Evolutionary conservation across 176 grass and related monocot genomes (phyloP).

Genomic region (Otatea glauca): DNA sequence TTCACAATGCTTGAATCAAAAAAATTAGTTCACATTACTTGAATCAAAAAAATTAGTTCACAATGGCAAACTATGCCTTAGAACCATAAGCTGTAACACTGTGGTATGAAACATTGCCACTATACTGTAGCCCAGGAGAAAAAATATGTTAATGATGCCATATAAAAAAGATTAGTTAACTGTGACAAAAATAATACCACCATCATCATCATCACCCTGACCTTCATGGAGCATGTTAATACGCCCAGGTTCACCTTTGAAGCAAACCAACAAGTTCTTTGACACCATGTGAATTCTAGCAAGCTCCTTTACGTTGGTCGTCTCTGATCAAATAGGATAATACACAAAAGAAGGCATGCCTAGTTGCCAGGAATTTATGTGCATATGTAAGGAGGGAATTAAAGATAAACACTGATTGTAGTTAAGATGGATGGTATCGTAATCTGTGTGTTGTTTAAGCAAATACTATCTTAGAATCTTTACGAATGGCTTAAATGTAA

Average conservation of each 20-base stretch:
- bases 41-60: not conserved
- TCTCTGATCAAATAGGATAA: constrained; percentile 11
- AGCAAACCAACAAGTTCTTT: constrained; percentile 18
- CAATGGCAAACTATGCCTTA: not conserved
- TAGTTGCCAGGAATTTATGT: constrained; percentile 14
- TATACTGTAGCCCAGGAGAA: constrained; percentile 6
- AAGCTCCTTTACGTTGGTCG: not conserved
- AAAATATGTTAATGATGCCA: not conserved
- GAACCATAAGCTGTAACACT: not conserved
- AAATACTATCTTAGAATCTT: not conserved
- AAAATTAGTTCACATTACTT: not conserved
- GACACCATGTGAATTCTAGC: constrained; percentile 15
- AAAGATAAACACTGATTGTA: constrained; percentile 6
- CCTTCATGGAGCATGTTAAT: constrained; percentile 31
- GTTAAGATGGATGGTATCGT: not conserved
- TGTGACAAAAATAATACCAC: not conserved
- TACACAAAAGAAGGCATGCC: constrained; percentile 23
- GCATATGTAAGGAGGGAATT: not conserved
- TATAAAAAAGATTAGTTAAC: not conserved
- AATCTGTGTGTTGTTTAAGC: not conserved
- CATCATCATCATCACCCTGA: not conserved
- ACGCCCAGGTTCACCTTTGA: not conserved
- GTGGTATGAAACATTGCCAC: not conserved
- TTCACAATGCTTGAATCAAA: not conserved
- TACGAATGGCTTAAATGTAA: not conserved